Evolutionary conservation across 495 filamentous ascomycete species (phyloP), one percentile per base, ranked within the genome.

Genomic region (Coniosporium apollinis): DNA sequence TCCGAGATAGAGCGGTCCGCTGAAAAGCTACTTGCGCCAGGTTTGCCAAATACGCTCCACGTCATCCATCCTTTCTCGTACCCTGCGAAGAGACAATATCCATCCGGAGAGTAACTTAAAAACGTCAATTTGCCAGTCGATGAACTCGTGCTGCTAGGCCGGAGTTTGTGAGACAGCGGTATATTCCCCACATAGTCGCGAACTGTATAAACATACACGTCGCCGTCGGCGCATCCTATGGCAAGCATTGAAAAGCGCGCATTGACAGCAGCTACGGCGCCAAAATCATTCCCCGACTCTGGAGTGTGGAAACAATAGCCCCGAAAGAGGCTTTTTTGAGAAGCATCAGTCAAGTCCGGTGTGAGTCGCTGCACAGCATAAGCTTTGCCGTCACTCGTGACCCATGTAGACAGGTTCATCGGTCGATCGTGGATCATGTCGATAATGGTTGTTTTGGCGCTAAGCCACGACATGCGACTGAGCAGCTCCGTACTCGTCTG

Each of bases 1-100:
- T 66, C 57, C 4, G 77, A 68, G n/a, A 82, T 62, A 13, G 58
- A 54, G 10, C 57, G 56, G 45, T 93, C 79, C 3, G 72, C 62
- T 9, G 63, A 59, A 49, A 94, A 96, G 50, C 82, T 93, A 39
- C 68, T 81, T 14, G 74, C 79, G 9, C 81, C 72, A 3, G 76
- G 67, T 54, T 94, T 94, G 14, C 91, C 91, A 55, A 85, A 99
- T 4, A 94, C 91, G 53, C 87, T 94, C 85, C 85, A 96, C 22
- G 74, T 85, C 10, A 76, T 79, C 91, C 91, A 99, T 9, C 91
- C 91, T 41, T 72, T 74, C 42, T 91, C 79, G 49, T 84, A 96
- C 16, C 89, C 91, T 26, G 79, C 84, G 55, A 99, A 93, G 3
- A 96, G 67, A 49, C 86, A 93, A 51, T 96, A 94, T 24, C 91